These are phyloP conservation scores for Debaryomyces tyrocola DNA, from an alignment of 805 yeast genomes.

Conservation along the genomic window DNA sequence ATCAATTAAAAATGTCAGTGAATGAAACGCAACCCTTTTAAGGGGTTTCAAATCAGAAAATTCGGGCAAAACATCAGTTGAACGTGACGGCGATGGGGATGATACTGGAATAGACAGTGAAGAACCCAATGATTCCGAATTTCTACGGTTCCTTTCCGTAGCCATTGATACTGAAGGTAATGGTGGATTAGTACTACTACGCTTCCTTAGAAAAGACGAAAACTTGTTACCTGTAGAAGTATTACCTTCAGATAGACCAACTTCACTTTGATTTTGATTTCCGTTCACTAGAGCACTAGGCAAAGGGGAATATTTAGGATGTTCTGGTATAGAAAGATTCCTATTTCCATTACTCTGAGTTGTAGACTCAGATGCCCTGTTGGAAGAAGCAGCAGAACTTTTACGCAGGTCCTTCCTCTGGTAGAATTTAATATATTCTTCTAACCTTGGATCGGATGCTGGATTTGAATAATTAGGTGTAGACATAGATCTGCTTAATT, in stretches of 20 bases:
- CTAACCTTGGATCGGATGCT: conserved; percentile 30
- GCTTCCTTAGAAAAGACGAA: conserved; percentile 30
- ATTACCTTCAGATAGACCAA: conserved; percentile 3
- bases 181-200: conserved; percentile 11
- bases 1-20: conserved; percentile 41
- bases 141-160: conserved; percentile 15
- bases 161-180: conserved; percentile 9
- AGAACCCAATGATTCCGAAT: conserved; percentile 3
- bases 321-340: conserved; percentile 2
- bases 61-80: conserved; percentile 17
- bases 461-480: conserved; percentile 6
- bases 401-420: conserved; percentile 17
- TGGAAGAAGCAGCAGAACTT: conserved; percentile 1
- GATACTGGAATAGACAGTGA: neutral
- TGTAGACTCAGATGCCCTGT: neutral
- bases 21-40: conserved; percentile 44
- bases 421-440: conserved; percentile 37
- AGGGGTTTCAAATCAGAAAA: conserved; percentile 34
- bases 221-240: conserved; percentile 14
- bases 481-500: conserved; percentile 12
- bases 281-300: conserved; percentile 20
- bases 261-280: conserved; percentile 7
- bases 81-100: conserved; percentile 2
- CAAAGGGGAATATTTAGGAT: conserved; percentile 11
- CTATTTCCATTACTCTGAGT: neutral